Conservation (phyloP, 257 asterid genomes). For the Jasminum sambac region DNA sequence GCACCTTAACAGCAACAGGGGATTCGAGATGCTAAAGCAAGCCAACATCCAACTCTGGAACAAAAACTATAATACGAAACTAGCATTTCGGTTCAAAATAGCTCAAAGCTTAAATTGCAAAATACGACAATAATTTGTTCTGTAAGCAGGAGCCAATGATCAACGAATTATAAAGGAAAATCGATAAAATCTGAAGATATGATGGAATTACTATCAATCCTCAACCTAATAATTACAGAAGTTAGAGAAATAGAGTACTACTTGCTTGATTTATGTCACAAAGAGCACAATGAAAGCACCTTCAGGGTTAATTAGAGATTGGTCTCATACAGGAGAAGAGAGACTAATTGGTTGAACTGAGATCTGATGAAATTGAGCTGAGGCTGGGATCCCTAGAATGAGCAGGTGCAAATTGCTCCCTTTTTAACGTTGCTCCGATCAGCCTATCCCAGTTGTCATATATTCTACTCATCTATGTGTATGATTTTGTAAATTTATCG, state of each 20-base stretch:
- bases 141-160: too few species aligned
- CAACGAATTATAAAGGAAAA: too few species aligned
- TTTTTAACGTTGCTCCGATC: slow-evolving; percentile 10
- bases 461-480: neutral
- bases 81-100: too few species aligned
- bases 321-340: neutral
- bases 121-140: too few species aligned
- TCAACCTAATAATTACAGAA: neutral
- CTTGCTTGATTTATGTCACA: neutral
- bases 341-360: neutral
- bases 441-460: slow-evolving; percentile 25
- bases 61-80: too few species aligned
- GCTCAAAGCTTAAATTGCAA: too few species aligned
- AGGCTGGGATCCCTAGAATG: slow-evolving; percentile 15
- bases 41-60: too few species aligned
- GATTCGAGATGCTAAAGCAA: too few species aligned
- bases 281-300: neutral
- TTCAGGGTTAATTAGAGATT: neutral
- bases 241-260: too few species aligned
- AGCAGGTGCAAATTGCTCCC: slow-evolving; percentile 19
- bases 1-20: too few species aligned
- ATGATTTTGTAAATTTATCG: too few species aligned
- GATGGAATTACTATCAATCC: neutral
- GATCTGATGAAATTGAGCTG: slow-evolving; percentile 9
- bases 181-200: too few species aligned